Evolutionary conservation across 768 basidiomycete genomes (phyloP).

Genomic region (Trichaptum fuscoviolaceum): DNA sequence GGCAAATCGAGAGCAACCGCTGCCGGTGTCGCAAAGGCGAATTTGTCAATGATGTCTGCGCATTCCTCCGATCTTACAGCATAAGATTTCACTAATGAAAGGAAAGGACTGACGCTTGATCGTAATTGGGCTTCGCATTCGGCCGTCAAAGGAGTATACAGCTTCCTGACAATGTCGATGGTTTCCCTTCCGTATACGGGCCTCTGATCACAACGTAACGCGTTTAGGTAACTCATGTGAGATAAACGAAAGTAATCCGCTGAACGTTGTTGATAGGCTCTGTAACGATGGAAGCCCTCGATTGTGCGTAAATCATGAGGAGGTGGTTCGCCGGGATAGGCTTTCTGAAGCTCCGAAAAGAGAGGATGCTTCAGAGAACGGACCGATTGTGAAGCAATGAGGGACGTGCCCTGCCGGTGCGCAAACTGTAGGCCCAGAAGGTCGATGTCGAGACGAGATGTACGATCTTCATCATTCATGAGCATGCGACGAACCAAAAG

Average conservation of each 20-base stretch:
- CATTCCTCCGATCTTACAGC: constrained; percentile 51
- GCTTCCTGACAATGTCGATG: constrained; percentile 32
- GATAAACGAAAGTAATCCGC: constrained; percentile 56
- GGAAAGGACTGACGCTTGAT: constrained; percentile 30
- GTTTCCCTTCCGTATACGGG: constrained; percentile 41
- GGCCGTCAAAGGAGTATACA: constrained; percentile 49
- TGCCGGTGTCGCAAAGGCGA: constrained; percentile 76
- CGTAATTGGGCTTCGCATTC: constrained; percentile 24
- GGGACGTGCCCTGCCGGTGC: constrained; percentile 45
- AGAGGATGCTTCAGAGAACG: constrained; percentile 55
- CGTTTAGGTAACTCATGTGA: constrained; percentile 70
- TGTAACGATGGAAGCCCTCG: constrained; percentile 58
- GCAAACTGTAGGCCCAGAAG: constrained; percentile 63
- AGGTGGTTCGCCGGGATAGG: constrained; percentile 58
- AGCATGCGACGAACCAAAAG: constrained; percentile 76
- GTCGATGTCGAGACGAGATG: constrained; percentile 44
- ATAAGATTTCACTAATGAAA: constrained; percentile 60
- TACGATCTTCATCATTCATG: constrained; percentile 44
- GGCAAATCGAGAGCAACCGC: constrained; percentile 76
- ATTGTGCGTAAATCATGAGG: constrained; percentile 73
- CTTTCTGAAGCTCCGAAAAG: constrained; percentile 45
- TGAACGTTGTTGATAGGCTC: constrained; percentile 38
- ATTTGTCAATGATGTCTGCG: constrained; percentile 51
- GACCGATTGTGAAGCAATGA: constrained; percentile 49
- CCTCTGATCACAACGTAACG: constrained; percentile 49